A percentile compares a stretch with the other conserved stretches of the same genome.
phyloP scores from a whole-genome alignment of 1,284 basidiomycete genomes.

The Ceratobasidium sp. region DNA sequence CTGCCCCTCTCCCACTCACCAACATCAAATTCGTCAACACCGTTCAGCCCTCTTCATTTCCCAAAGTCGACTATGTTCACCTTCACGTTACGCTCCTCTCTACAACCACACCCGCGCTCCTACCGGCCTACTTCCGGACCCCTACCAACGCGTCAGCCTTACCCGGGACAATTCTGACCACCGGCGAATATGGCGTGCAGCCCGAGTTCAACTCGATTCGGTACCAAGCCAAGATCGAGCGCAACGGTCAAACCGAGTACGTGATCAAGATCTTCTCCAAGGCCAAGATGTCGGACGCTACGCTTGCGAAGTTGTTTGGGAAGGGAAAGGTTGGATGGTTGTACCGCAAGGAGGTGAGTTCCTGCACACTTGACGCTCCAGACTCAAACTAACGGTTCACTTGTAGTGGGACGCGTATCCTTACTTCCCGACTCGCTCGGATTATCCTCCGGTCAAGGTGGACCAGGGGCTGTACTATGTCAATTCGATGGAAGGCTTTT shows the following conservation, averaged over 20 bases:
- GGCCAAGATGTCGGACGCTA: conserved; percentile 66
- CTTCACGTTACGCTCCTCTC: conserved; percentile 90
- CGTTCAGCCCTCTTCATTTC: conserved; percentile 24
- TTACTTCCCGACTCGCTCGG: conserved; percentile 66
- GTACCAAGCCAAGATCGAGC: conserved; percentile 68
- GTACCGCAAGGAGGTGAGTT: conserved; percentile 68
- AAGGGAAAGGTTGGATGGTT: conserved; percentile 78
- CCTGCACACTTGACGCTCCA: neutral
- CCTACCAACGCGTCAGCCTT: conserved; percentile 54
- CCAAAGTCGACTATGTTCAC: conserved; percentile 64
- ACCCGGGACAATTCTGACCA: conserved; percentile 80
- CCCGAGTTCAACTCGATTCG: conserved; percentile 89
- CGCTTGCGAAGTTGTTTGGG: conserved; percentile 69
- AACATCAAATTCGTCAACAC: conserved; percentile 51
- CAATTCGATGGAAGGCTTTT: conserved; percentile 85
- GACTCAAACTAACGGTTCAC: conserved; percentile 12
- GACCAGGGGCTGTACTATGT: conserved; percentile 84
- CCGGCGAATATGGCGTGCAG: conserved; percentile 58
- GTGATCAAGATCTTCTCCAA: conserved; percentile 89
- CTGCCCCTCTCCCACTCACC: conserved; percentile 74
- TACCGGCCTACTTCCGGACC: conserved; percentile 76
- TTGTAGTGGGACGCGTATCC: conserved; percentile 79
- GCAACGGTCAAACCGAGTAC: conserved; percentile 57
- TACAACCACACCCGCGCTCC: conserved; percentile 70
- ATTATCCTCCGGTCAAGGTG: conserved; percentile 78